These are phyloP conservation scores for Cercospora zeae-maydis DNA, from an alignment of 2,329 filamentous ascomycete species.

Conservation along the genomic window DNA sequence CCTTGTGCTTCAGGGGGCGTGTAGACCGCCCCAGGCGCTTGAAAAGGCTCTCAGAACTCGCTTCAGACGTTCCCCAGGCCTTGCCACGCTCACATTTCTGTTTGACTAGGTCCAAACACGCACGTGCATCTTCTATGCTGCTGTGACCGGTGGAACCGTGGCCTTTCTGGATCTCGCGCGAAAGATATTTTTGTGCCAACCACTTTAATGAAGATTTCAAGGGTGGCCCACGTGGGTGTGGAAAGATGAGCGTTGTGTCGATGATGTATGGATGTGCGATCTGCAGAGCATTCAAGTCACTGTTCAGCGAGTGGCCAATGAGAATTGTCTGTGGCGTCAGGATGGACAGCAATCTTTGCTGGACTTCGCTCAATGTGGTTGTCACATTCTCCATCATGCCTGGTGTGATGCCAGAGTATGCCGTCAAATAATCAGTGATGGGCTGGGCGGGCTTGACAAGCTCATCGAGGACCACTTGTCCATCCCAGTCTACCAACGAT, in stretches of 20 bases:
- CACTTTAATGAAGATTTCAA: conserved; percentile 89
- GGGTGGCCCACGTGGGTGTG: conserved; percentile 83
- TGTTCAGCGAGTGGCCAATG: conserved; percentile 76
- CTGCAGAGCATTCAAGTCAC: conserved; percentile 77
- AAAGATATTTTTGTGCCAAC: conserved; percentile 79
- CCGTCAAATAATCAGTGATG: conserved; percentile 91
- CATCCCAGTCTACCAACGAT: conserved; percentile 83
- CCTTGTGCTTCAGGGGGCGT: conserved; percentile 43
- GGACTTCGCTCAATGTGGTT: conserved; percentile 79
- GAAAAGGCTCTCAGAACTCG: conserved; percentile 83
- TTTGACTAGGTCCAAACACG: conserved; percentile 88
- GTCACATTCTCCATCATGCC: conserved; percentile 78
- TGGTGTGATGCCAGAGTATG: conserved; percentile 80
- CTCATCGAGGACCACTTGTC: conserved; percentile 77
- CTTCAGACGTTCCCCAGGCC: conserved; percentile 75
- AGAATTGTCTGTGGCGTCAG: conserved; percentile 71
- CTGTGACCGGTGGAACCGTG: conserved; percentile 73
- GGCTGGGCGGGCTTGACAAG: conserved; percentile 84
- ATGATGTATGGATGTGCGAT: conserved; percentile 89
- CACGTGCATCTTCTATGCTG: conserved; percentile 85
- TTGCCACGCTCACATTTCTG: conserved; percentile 94
- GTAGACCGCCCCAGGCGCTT: conserved; percentile 60
- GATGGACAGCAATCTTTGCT: conserved; percentile 66
- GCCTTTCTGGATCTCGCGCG: conserved; percentile 81
- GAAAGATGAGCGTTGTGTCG: conserved; percentile 85